Percentiles rank a stretch among this genome's conserved stretches.
These are phyloP conservation scores for Candida coleopterorum DNA, from an alignment of 805 yeast species.

Conservation along the genomic window DNA sequence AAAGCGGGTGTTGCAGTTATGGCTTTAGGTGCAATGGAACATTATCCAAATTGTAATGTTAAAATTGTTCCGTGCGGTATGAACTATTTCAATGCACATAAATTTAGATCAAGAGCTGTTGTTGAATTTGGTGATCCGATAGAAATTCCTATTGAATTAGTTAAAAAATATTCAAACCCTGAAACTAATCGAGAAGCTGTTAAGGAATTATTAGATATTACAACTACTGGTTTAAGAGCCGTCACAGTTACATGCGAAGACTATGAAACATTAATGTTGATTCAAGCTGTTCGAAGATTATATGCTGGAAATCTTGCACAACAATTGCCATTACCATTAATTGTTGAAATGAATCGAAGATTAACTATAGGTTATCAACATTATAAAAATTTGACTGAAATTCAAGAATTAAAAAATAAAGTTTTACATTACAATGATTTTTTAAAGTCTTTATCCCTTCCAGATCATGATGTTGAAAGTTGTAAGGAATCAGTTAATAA, in stretches of 20 bases:
- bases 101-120: slow-evolving; percentile 91
- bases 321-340: slow-evolving; percentile 70
- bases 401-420: slow-evolving; percentile 54
- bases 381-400: slow-evolving; percentile 64
- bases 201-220: slow-evolving; percentile 59
- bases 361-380: slow-evolving; percentile 76
- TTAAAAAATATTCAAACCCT: slow-evolving; percentile 60
- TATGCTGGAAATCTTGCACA: slow-evolving; percentile 73
- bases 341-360: slow-evolving; percentile 88
- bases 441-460: slow-evolving; percentile 44
- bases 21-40: slow-evolving; percentile 92
- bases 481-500: slow-evolving; percentile 46
- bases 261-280: slow-evolving; percentile 81
- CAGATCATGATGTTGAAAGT: slow-evolving; percentile 57
- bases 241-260: slow-evolving; percentile 89
- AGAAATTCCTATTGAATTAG: slow-evolving; percentile 51
- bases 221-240: slow-evolving; percentile 69
- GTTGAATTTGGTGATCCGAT: slow-evolving; percentile 91
- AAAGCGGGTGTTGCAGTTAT: slow-evolving; percentile 97
- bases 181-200: slow-evolving; percentile 71
- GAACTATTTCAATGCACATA: slow-evolving; percentile 95
- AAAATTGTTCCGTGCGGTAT: slow-evolving; percentile 94
- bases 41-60: slow-evolving; percentile 69
- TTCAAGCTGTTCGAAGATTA: slow-evolving; percentile 87
- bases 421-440: slow-evolving; percentile 67